Evolutionary conservation across 106 monocot genomes (phyloP), one percentile per base, ranked within the genome.

Genomic region (Apostasia shenzhenica): DNA sequence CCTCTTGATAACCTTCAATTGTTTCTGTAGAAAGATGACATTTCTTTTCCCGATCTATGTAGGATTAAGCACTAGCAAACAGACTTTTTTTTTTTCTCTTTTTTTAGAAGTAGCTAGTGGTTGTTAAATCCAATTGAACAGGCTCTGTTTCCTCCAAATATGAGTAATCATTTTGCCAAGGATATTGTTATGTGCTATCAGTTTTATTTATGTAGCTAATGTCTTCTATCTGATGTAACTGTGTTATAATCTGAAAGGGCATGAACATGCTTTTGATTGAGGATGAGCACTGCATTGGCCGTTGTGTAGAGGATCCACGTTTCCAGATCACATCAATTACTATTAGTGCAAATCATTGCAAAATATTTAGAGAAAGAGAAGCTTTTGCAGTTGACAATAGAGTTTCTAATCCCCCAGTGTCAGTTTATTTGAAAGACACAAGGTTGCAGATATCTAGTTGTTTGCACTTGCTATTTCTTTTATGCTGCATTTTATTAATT

Each of bases 261-360:
- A 93, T 93, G 79, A 78, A 93, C 67, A 99, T 99, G 66, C 71
- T 83, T 55, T 84, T 99, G 73, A 85, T 70, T 51, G 81, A 45
- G 41, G 85, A 85, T 48, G 83, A 83, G 68, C 90, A 93, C 54
- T 76, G 14, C 66, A 61, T 99, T 54, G 99, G 99, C 41, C 85
- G 99, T 4, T 68, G 76, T 42, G 90, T 90, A 43, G 81, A 78
- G 59, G 90, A 93, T 56, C 5, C 72, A 63, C 72, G 68, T 8
- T 99, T 90, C 71, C 87, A 81, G 40, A 88, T 99, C 52, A 66
- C 9, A 5, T 63, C 71, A 14, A 13, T 70, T 48, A 54, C 82
- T 0, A 62, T 93, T 43, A 99, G 99, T 58, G 81, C 81, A 57
- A 87, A 64, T 13, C 99, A 99, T 76, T 99, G 99, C 78, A 89